Evolutionary conservation across 1,139 yeast genomes (phyloP), one percentile per base, ranked within the genome.

Genomic region (Nakaseomyces delphensis): DNA sequence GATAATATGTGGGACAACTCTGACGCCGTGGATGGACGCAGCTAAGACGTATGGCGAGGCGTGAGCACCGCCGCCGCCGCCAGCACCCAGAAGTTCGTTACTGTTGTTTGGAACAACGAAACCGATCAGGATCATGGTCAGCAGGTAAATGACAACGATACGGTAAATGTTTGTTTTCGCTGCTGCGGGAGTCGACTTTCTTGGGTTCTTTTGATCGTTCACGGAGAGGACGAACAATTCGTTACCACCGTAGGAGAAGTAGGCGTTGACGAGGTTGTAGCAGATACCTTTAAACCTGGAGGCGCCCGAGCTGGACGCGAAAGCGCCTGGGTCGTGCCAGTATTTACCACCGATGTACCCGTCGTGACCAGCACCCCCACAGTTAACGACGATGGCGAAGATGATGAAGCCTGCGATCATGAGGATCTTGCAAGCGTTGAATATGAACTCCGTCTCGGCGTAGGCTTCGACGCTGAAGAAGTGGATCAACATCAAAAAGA

Each of bases 141-240:
- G 62, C 45, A 82, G 62, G 65, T 80, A 82, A 41, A 81, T 64
- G 45, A 79, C 62, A 27, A 77, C 58, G 52, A 82, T 77, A 67
- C 89, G 75, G 79, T 83, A 80, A 60, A 80, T 72, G 25, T 79
- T 84, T 58, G 79, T 85, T 62, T 79, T 80, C 44, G 79, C 74
- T 32, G 89, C 89, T 45, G 71, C 65, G 45, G 89, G 87, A 43
- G 83, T 71, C 11, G 83, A 65, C 57, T 72, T 74, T 59, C 81
- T 69, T 47, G 95, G 95, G 63, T 84, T 82, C 45, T 70, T 70
- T 40, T 93, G 80, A 65, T 87, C 96, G 32, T 93, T 87, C 31
- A 94, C 91, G 31, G 94, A 86, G 52, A 87, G 70, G 43, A 91
- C 95, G 46, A 81, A 79, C 56, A 81, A 68, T 65, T 84, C 94